Conservation (phyloP, 148 eudicot species). For the Silene latifolia region DNA sequence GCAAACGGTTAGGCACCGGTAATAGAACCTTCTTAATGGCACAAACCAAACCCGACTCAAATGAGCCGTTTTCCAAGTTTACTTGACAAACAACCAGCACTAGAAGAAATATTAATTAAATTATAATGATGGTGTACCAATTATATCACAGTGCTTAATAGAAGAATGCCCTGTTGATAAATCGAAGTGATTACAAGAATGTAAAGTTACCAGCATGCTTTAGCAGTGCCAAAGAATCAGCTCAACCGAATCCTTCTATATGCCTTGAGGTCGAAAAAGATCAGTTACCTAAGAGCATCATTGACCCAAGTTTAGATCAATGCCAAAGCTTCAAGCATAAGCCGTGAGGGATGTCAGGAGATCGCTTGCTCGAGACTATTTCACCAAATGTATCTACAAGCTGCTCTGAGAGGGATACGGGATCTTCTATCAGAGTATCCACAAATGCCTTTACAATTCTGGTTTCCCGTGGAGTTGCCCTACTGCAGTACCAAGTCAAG, state of each 20-base stretch:
- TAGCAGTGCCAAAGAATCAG: slow-evolving; percentile 24
- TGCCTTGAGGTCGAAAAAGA: slow-evolving; percentile 27
- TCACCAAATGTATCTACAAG: slow-evolving; percentile 72
- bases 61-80: too few species aligned
- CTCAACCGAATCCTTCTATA: slow-evolving; percentile 17
- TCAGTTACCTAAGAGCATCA: slow-evolving; percentile 4
- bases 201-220: slow-evolving; percentile 10
- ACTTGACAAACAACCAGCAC: neutral
- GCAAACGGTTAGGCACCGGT: too few species aligned
- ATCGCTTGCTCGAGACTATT: slow-evolving; percentile 47
- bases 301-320: slow-evolving; percentile 27
- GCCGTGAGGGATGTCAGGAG: slow-evolving; percentile 43
- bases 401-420: slow-evolving; percentile 73
- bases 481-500: slow-evolving; percentile 81
- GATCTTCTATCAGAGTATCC: slow-evolving; percentile 59
- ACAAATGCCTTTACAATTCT: slow-evolving; percentile 74
- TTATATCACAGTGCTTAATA: slow-evolving; percentile 16
- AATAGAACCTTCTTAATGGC: too few species aligned
- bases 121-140: neutral
- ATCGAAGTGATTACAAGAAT: slow-evolving; percentile 8
- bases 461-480: slow-evolving; percentile 65
- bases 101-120: neutral
- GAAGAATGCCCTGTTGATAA: slow-evolving; percentile 22
- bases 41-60: too few species aligned
- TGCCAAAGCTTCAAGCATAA: slow-evolving; percentile 88